phyloP scores from a whole-genome alignment of 139 green algal genomes.

The Chlorella sp. region DNA sequence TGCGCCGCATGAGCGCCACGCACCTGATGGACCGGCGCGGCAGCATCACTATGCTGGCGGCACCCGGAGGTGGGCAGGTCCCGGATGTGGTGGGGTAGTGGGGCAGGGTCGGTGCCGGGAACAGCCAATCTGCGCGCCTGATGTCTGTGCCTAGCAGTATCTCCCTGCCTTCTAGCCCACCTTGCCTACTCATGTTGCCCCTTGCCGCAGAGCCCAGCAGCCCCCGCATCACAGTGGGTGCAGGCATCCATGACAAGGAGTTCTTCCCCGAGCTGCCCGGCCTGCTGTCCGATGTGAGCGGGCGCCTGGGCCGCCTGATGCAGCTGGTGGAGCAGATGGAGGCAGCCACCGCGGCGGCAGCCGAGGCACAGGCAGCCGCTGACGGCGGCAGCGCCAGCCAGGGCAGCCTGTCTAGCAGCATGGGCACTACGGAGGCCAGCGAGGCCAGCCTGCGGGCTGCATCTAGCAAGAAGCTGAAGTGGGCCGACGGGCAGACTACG shows the following conservation, averaged over 20 bases:
- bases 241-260: constrained; percentile 57
- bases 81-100: background rate
- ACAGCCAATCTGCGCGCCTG: too few relatives aligned
- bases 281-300: constrained; percentile 46
- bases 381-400: constrained; percentile 8
- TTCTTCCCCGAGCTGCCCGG: constrained; percentile 71
- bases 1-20: constrained; percentile 4
- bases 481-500: constrained; percentile 13
- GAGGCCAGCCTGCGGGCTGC: background rate
- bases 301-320: constrained; percentile 50
- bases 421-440: background rate
- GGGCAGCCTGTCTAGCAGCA: constrained; percentile 13
- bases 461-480: constrained; percentile 24
- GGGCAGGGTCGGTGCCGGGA: background rate
- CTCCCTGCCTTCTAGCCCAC: background rate
- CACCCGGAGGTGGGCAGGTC: background rate
- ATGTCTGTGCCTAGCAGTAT: too few relatives aligned
- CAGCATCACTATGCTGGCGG: constrained; percentile 7
- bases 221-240: background rate
- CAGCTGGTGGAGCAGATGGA: constrained; percentile 32
- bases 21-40: constrained; percentile 7
- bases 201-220: background rate
- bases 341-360: background rate
- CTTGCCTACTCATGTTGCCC: background rate
- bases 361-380: background rate